Evolutionary conservation across 805 yeast genomes (phyloP), one percentile per base, ranked within the genome.

Genomic region (Torulaspora quercuum): DNA sequence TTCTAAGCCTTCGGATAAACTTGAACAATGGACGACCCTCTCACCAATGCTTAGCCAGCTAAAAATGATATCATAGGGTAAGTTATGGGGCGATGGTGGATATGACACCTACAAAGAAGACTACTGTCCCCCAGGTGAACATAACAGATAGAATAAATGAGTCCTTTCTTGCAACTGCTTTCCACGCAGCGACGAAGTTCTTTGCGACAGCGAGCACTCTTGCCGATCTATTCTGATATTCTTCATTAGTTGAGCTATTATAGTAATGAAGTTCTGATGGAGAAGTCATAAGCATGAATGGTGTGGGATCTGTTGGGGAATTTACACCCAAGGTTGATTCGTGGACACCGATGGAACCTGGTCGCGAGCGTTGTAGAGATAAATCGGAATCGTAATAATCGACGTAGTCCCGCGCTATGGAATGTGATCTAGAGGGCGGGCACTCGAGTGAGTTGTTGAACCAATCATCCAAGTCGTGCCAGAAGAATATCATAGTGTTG

Each of bases 381-480:
- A 32, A 26, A 28, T 35, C 47, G n/a, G 43, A 36, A 27, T 39
- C 41, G 39, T 32, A 44, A 23, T 27, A 44, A 33, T 39, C 42
- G 18, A 26, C 30, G 29, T 31, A 46, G 35, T 27, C 42, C 22
- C 22, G 29, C n/a, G 29, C 29, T 21, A 25, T 31, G 26, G 28
- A 25, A 22, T 22, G 30, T 9, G 30, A 17, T 3, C 20, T 15
- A n/a, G 32, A 18, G 9, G 27, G 25, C 18, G 39, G 17, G 14
- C 29, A 32, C 20, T 33, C 29, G 15, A 42, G 18, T 12, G 41
- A 35, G 24, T 38, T 42, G 39, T 29, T 39, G 23, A 25, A 41
- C 39, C 40, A 44, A 23, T 46, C 51, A 16, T 41, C 47, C 28
- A 45, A 23, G 19, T 52, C 60, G 16, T 40, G 43, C 60, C 65